Evolutionary conservation across 2,329 filamentous ascomycete genomes (phyloP), one percentile per base, ranked within the genome.

Genomic region (Epichloe elymi): DNA sequence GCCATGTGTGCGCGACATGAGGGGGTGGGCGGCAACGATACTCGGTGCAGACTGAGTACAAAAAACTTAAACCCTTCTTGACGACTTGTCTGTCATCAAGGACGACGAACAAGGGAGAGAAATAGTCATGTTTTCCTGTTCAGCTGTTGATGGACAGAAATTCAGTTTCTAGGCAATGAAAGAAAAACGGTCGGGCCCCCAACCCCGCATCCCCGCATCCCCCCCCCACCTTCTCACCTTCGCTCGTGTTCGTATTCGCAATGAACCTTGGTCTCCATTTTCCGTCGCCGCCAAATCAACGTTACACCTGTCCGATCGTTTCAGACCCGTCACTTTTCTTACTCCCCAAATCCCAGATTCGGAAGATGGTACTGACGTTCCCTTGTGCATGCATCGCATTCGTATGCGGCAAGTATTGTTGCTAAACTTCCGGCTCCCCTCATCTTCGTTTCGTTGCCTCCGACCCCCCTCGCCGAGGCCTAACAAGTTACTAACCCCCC

Each of bases 1-100:
- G 15, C 50, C 53, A 20, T 53, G 48, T 12, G 49, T 53, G 19
- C 15, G 39, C 14, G 45, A 39, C 5, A 53, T 53, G 52, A 48
- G 46, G 30, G 7, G 5, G 5, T 53, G 49, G 52, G 17, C 40
- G 11, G 19, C n/a, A 17, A 42, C 11, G 0, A 17, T 42, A 5
- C n/a, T 42, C 11, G 11, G 8, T 10, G 40, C n/a, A 10, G n/a
- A 17, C 17, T 42, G 36, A 38, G 7, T 5, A n/a, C 4, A 6
- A 6, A n/a, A 30, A 10, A 4, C 1, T 0, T 4, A n/a, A 1
- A 30, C 26, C 3, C 8, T 30, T 30, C 1, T 4, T 8, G 8
- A 30, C 3, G 26, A 30, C 26, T 30, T 11, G 26, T 30, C 26
- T 30, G 26, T 1, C 26, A 30, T 30, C 8, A 11, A 30, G 26